Conservation (phyloP, 495 filamentous ascomycete genomes). For the Penicillium pulvis region DNA sequence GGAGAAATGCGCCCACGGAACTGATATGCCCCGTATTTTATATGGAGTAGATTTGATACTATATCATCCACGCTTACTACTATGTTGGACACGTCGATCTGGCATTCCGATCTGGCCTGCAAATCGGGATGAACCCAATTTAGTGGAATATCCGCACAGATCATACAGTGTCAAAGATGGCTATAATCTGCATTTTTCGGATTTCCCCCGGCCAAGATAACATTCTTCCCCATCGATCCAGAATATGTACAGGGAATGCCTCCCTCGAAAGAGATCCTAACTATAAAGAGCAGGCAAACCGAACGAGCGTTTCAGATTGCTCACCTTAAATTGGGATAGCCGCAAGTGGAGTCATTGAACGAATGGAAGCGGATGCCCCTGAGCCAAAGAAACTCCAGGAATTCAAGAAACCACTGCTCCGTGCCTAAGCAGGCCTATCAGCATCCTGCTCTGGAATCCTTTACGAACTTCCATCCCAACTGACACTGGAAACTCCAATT, state of each 20-base stretch:
- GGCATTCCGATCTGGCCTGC: slow-evolving; percentile 7
- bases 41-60: not conserved
- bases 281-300: slow-evolving; percentile 20
- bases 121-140: not conserved
- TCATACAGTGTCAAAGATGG: not conserved
- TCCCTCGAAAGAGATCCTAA: not conserved
- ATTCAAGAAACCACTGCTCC: not conserved
- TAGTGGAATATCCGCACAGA: not conserved
- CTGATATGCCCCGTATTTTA: not conserved
- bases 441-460: not conserved
- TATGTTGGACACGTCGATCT: not conserved
- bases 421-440: slow-evolving; percentile 3
- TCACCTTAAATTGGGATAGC: slow-evolving; percentile 30
- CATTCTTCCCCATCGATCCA: not conserved
- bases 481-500: not conserved
- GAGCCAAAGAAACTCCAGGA: slow-evolving; percentile 18
- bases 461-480: not conserved
- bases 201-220: not conserved
- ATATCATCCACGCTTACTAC: too few species aligned
- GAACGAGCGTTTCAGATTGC: slow-evolving; percentile 25
- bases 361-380: slow-evolving; percentile 25
- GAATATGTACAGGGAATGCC: not conserved
- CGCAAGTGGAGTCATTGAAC: slow-evolving; percentile 27
- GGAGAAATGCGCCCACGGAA: not conserved
- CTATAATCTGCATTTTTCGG: not conserved